Base-by-base conservation (phyloP, 1,139 yeast genomes). In the Sugiyamaella novakii region DNA sequence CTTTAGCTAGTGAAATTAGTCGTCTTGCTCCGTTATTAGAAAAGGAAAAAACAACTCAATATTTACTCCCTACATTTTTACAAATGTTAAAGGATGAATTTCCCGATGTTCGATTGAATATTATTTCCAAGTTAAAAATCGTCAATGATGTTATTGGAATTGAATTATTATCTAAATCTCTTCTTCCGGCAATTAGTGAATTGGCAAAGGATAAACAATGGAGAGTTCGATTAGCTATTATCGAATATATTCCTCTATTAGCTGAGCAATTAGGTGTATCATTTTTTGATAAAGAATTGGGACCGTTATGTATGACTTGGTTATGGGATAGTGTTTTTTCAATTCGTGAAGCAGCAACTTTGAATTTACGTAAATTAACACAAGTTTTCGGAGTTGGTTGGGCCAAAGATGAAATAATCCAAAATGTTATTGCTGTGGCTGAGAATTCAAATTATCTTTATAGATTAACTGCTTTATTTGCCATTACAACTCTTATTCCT, bases 291-390 rank as follows among this genome's bases (percentile, higher is more conserved):
- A 85, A 87, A 63, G 96, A 92, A 62, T 75, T 94, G 59, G 91
- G 95, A 55, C 83, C 87, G 43, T 75, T 94, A 59, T 94, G 97
- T 65, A 80, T 94, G 81, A 86, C 92, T 18, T 94, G 98, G 98
- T 76, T 94, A 58, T 91, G 98, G 96, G 99, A 94, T 71, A 87
- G 94, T 12, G 98, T 94, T 35, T 92, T 81, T 69, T 92, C 98
- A 5, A 91, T 94, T 56, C 82, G 99, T 69, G 95, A 89, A 60
- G 98, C 98, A 11, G 98, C 98, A 1, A 96, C 94, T 29, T 72
- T 77, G 53, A 94, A 91, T 67, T 75, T 92, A 60, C 83, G 80
- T 59, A 84, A 85, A 61, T 76, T 94, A 60, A 83, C 96, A 3
- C 79, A 78, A 56, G 89, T 87, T 39, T 94, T 92, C 69, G 98